Evolutionary conservation across 192 early-diverging fungal genomes (phyloP), one percentile per base, ranked within the genome.

Genomic region (Geranomyces michiganensis): DNA sequence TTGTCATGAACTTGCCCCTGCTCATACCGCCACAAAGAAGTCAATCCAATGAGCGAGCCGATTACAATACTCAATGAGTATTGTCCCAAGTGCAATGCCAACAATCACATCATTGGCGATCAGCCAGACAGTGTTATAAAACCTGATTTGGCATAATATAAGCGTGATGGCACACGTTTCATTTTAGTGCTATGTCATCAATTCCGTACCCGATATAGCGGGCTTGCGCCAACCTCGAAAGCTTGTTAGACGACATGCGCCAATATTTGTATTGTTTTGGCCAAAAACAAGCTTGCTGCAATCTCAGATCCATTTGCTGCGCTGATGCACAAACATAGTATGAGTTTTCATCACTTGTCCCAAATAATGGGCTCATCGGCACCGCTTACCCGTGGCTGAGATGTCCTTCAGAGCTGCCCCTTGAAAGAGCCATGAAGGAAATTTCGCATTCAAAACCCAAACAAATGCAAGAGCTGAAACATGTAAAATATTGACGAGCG

Each of bases 41-140:
- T 73, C 71, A 15, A 73, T 44, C 15, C 13, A 45, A 6, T 24
- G 3, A 17, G 71, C 71, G 41, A 73, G 13, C 0, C 76, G 58
- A 1, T 80, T 75, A 43, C 84, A 76, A 71, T 94, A 84, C 32
- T 82, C 77, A 19, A 92, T 80, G 24, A 97, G 68, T 41, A 90
- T 85, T 0, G 87, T 84, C 10, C 93, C 92, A 1, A 96, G 68
- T 0, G 91, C 84, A 0, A 93, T 78, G 0, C 96, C 96, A 62
- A 99, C 83, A 55, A 94, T 90, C 8, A 96, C 84, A 73, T 98
- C 96, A 69, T 96, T 92, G 8, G 89, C 90, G n/a, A 94, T 89
- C 24, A 96, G 88, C 94, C 96, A 99, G 73, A 94, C 88, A 56
- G 91, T 93, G 77, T 98, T 99, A 80, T 94, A 95, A 72, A 99